These are phyloP conservation scores for Ophiocordyceps sinensis DNA, from an alignment of 2,329 filamentous ascomycete genomes.

Conservation along the genomic window DNA sequence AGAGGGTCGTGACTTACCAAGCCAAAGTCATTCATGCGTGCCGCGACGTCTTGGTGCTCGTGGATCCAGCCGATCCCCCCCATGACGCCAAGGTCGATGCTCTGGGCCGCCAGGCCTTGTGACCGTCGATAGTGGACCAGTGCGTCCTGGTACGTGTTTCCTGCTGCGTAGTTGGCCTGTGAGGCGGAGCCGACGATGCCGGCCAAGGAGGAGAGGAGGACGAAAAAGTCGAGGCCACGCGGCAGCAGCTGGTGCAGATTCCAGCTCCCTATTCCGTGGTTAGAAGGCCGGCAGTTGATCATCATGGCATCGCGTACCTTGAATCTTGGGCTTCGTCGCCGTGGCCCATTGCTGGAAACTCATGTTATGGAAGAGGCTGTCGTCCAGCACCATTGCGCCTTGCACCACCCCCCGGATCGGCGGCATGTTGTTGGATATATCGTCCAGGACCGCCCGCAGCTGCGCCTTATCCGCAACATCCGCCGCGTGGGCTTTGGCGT, in stretches of 20 bases:
- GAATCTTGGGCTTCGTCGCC: constrained; percentile 1
- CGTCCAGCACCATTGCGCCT: constrained; percentile 2
- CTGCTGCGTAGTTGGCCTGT: constrained; percentile 4
- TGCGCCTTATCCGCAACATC: constrained; percentile 1
- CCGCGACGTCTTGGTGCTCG: background rate
- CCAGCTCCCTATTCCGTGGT: background rate
- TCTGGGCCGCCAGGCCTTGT: background rate
- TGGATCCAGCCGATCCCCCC: background rate
- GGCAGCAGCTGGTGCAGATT: constrained; percentile 1
- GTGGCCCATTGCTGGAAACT: background rate
- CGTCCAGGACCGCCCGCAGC: background rate
- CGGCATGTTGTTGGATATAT: background rate
- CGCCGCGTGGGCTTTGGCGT: background rate
- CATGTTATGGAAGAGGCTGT: constrained; percentile 1
- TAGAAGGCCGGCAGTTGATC: background rate
- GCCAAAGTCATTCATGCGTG: background rate
- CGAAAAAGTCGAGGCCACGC: constrained; percentile 2
- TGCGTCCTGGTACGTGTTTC: constrained; percentile 3
- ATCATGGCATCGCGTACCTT: background rate
- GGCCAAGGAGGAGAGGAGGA: constrained; percentile 2
- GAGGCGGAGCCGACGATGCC: constrained; percentile 1
- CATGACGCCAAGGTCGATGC: background rate
- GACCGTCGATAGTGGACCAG: background rate
- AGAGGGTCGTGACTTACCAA: background rate
- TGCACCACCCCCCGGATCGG: constrained; percentile 2